Conservation (phyloP, 2,329 filamentous ascomycete genomes). For the Pezicula neosporulosa region DNA sequence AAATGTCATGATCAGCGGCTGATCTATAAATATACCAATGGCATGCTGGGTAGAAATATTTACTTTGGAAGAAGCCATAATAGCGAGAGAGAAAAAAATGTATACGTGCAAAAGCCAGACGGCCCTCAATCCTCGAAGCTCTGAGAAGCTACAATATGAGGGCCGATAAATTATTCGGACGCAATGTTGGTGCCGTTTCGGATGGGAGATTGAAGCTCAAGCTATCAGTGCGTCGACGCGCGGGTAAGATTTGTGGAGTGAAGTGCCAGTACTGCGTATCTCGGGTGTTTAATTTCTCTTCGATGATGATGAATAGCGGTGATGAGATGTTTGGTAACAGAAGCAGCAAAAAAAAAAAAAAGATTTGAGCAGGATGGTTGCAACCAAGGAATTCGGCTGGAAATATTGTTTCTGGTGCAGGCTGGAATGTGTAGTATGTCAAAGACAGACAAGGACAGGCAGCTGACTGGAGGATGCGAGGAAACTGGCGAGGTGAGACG, state of each 20-base stretch:
- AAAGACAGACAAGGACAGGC: constrained; percentile 1
- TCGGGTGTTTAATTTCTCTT: neutral
- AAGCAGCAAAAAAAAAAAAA: neutral
- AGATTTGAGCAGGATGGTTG: neutral
- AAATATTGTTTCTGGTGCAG: neutral
- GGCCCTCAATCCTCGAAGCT: constrained; percentile 31
- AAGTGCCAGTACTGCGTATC: neutral
- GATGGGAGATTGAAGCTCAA: constrained; percentile 19
- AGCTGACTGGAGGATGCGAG: neutral
- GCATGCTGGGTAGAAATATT: constrained; percentile 24
- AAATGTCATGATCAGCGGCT: constrained; percentile 23
- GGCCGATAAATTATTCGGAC: constrained; percentile 20
- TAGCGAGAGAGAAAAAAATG: constrained; percentile 33
- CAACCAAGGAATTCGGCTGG: neutral
- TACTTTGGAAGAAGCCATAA: constrained; percentile 63
- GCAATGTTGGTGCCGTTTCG: constrained; percentile 15
- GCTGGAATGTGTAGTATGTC: neutral
- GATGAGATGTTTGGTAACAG: neutral
- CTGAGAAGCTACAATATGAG: constrained; percentile 30
- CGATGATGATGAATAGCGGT: neutral
- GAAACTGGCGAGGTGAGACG: no score
- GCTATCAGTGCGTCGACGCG: constrained; percentile 23
- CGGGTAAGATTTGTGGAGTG: constrained; percentile 11
- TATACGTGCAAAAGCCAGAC: constrained; percentile 23
- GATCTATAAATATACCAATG: constrained; percentile 25